These are phyloP conservation scores for Ligustrum vulgare DNA, from an alignment of 257 asterid genomes.

Conservation along the genomic window DNA sequence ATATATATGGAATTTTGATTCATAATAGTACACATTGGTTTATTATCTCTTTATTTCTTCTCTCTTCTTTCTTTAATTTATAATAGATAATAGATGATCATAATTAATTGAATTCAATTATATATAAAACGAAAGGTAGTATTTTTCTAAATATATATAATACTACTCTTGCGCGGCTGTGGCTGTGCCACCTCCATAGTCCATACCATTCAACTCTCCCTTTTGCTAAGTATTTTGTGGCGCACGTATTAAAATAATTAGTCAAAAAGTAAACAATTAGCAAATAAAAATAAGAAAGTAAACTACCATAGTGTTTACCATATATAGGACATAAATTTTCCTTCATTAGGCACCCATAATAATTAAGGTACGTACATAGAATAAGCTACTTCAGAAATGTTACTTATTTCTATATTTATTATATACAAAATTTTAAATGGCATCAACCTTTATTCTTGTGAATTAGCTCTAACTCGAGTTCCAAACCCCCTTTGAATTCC, in stretches of 20 bases:
- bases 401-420: background rate
- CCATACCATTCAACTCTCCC: no score
- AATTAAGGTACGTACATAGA: background rate
- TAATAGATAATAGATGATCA: no score
- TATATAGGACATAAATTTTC: background rate
- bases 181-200: background rate
- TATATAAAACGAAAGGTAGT: no score
- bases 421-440: background rate
- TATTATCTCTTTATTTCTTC: no score
- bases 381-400: background rate
- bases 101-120: no score
- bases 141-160: background rate
- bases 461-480: constrained; percentile 43
- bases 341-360: background rate
- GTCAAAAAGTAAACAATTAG: background rate
- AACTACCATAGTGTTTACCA: background rate
- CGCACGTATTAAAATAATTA: no score
- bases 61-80: no score
- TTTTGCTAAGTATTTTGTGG: background rate
- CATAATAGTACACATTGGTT: no score
- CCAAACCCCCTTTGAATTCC: constrained; percentile 59
- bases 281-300: no score
- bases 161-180: no score
- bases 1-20: no score
- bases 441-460: background rate